These are phyloP conservation scores for Graphiopsis chlorocephala DNA, from an alignment of 2,329 filamentous ascomycete genomes.

Conservation along the genomic window DNA sequence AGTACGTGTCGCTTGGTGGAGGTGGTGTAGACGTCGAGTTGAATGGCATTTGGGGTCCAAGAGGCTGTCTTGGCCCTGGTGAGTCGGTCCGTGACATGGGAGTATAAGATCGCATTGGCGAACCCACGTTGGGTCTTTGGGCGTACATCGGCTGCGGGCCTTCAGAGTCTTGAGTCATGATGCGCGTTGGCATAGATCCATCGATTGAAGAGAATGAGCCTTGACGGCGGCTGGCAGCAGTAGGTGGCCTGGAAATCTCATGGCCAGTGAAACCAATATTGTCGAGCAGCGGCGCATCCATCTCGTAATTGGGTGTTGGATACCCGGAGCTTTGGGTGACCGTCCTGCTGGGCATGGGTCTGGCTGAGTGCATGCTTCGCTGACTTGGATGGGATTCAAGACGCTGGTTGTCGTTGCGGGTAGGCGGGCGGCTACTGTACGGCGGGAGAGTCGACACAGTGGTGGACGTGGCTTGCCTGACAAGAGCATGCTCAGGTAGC, in stretches of 20 bases:
- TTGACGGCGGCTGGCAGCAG: conserved; percentile 24
- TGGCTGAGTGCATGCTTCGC: conserved; percentile 41
- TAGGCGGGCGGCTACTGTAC: conserved; percentile 52
- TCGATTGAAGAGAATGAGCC: conserved; percentile 25
- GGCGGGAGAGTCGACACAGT: conserved; percentile 45
- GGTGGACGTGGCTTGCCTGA: conserved; percentile 34
- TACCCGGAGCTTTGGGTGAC: conserved; percentile 56
- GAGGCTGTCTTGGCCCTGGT: conserved; percentile 7
- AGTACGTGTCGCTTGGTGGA: neutral
- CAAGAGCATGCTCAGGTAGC: conserved; percentile 34
- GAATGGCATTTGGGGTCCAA: conserved; percentile 1
- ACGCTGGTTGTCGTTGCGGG: conserved; percentile 42
- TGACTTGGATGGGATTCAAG: conserved; percentile 38
- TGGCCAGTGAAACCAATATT: conserved; percentile 50
- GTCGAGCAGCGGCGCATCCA: conserved; percentile 61
- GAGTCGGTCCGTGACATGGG: conserved; percentile 25
- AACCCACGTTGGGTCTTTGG: conserved; percentile 15
- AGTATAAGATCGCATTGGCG: conserved; percentile 16
- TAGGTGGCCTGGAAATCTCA: conserved; percentile 25
- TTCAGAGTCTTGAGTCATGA: conserved; percentile 19
- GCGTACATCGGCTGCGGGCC: conserved; percentile 18
- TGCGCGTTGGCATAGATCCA: conserved; percentile 21
- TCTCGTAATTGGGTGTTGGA: conserved; percentile 57
- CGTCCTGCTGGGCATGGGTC: conserved; percentile 40
- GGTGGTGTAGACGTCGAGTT: neutral